Conservation (phyloP, 1,139 yeast genomes). For the Meyerozyma smithsonii region DNA sequence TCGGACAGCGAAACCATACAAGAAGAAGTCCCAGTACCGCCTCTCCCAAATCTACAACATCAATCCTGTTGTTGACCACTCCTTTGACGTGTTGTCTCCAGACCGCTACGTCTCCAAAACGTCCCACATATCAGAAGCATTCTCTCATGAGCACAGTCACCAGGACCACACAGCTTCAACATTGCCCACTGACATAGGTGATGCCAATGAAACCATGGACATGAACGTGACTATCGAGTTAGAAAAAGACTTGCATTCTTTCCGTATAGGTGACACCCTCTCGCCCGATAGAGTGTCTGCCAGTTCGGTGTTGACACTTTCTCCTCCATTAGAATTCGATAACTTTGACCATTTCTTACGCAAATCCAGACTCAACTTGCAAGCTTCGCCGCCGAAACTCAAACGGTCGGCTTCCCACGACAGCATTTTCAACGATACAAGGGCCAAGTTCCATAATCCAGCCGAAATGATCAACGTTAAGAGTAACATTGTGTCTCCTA, state of each 20-base stretch:
- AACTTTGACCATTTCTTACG: slow-evolving; percentile 33
- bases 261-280: neutral
- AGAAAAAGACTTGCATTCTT: slow-evolving; percentile 3
- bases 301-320: neutral
- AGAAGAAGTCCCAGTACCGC: slow-evolving; percentile 39
- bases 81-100: slow-evolving; percentile 1
- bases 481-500: slow-evolving; percentile 18
- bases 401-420: slow-evolving; percentile 24
- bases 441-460: slow-evolving; percentile 35
- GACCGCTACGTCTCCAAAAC: slow-evolving; percentile 7
- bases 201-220: slow-evolving; percentile 2
- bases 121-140: slow-evolving; percentile 3
- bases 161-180: slow-evolving; percentile 2
- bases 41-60: slow-evolving; percentile 36
- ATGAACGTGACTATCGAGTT: slow-evolving; percentile 4
- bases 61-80: slow-evolving; percentile 27
- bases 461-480: slow-evolving; percentile 23
- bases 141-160: neutral
- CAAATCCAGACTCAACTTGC: slow-evolving; percentile 29
- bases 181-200: slow-evolving; percentile 9
- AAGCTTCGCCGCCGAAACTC: slow-evolving; percentile 30
- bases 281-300: neutral
- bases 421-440: slow-evolving; percentile 15
- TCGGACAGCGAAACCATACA: slow-evolving; percentile 26
- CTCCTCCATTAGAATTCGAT: slow-evolving; percentile 15